These are phyloP conservation scores for Citrus reticulata DNA, from an alignment of 345 rosid genomes.

Conservation along the genomic window DNA sequence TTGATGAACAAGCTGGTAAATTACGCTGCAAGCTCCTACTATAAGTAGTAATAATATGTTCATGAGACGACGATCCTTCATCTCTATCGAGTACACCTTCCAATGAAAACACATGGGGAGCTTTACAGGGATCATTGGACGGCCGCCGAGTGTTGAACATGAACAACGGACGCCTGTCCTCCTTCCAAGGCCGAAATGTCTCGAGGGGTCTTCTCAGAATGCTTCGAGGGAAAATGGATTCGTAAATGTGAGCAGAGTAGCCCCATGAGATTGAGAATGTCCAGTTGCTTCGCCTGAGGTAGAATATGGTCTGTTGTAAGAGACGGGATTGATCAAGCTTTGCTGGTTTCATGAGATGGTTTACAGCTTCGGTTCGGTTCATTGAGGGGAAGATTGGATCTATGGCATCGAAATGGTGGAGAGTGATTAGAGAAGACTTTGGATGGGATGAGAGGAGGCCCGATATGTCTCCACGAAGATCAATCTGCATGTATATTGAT, in stretches of 20 bases:
- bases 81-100: constrained; percentile 15
- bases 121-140: constrained; percentile 40
- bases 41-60: constrained; percentile 35
- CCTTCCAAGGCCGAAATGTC: constrained; percentile 50
- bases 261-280: constrained; percentile 71
- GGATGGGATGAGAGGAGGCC: constrained; percentile 71
- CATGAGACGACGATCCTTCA: neutral
- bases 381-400: constrained; percentile 61
- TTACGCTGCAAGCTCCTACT: constrained; percentile 19
- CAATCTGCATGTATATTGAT: constrained; percentile 34
- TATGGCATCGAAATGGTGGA: constrained; percentile 60
- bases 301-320: constrained; percentile 66
- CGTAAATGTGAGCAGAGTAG: constrained; percentile 54
- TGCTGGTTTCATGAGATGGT: constrained; percentile 59
- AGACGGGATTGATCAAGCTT: constrained; percentile 46
- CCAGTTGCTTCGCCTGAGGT: constrained; percentile 47
- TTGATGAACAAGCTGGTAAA: constrained; percentile 32
- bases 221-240: constrained; percentile 47
- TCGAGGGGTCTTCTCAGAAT: constrained; percentile 43
- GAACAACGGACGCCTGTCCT: constrained; percentile 28
- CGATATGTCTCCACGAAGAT: constrained; percentile 55
- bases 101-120: constrained; percentile 62
- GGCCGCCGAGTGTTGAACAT: constrained; percentile 48
- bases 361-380: constrained; percentile 38
- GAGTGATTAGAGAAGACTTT: constrained; percentile 41